Conservation (phyloP, 1,139 yeast species). For the Geotrichum carabidarum region DNA sequence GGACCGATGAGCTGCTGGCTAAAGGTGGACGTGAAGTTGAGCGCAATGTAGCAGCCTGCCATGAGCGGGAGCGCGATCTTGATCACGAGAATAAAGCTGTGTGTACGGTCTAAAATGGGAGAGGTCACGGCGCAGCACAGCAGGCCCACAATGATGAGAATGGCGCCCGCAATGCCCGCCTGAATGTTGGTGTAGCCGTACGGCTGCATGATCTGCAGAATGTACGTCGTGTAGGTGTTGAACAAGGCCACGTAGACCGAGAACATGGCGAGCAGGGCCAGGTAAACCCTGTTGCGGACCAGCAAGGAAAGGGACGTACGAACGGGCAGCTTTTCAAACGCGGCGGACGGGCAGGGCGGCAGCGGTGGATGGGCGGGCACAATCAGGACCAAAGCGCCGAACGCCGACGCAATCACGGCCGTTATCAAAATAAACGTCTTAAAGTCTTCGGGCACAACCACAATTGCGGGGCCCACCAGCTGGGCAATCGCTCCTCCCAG, state of each 20-base stretch:
- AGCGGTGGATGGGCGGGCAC: conserved; percentile 31
- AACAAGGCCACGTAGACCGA: conserved; percentile 38
- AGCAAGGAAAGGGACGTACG: conserved; percentile 28
- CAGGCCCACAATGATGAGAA: conserved; percentile 35
- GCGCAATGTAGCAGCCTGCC: conserved; percentile 34
- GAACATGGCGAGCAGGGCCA: conserved; percentile 30
- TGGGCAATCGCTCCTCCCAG: conserved; percentile 40
- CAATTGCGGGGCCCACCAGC: conserved; percentile 37
- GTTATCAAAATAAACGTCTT: conserved; percentile 32
- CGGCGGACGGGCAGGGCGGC: conserved; percentile 37
- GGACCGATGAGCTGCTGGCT: conserved; percentile 33
- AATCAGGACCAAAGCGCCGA: conserved; percentile 25
- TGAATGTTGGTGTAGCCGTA: conserved; percentile 36
- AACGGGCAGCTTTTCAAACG: conserved; percentile 29
- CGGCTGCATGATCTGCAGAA: conserved; percentile 37
- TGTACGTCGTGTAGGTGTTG: conserved; percentile 36
- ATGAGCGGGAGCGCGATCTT: conserved; percentile 32
- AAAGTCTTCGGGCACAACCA: conserved; percentile 27
- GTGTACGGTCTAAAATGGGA: conserved; percentile 35
- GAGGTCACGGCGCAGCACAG: conserved; percentile 34
- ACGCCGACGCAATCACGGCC: conserved; percentile 31
- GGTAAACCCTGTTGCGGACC: conserved; percentile 23
- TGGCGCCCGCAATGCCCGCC: conserved; percentile 38
- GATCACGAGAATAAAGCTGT: conserved; percentile 29
- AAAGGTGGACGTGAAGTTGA: conserved; percentile 33